Evolutionary conservation across 139 green algal species (phyloP).

Genomic region (Ostreobium quekettii): DNA sequence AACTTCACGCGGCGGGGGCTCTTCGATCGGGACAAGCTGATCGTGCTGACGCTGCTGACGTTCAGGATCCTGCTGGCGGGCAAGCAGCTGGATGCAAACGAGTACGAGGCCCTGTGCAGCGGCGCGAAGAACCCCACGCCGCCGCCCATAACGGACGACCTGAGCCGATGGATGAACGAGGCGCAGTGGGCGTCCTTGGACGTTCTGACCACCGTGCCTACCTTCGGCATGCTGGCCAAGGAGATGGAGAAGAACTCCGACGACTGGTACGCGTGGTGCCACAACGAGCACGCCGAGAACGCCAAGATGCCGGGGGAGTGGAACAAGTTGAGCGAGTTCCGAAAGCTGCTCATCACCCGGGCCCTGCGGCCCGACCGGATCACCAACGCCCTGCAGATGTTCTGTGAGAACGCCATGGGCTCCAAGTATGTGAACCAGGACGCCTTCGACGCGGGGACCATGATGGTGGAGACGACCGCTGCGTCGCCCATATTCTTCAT

Average conservation of each 20-base stretch:
- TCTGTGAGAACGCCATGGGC: slow-evolving; percentile 51
- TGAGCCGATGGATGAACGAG: slow-evolving; percentile 69
- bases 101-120: slow-evolving; percentile 70
- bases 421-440: slow-evolving; percentile 55
- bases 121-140: slow-evolving; percentile 41
- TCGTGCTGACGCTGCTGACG: slow-evolving; percentile 69
- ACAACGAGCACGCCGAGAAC: slow-evolving; percentile 53
- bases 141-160: slow-evolving; percentile 69
- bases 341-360: slow-evolving; percentile 60
- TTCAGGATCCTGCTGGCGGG: slow-evolving; percentile 49
- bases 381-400: slow-evolving; percentile 63
- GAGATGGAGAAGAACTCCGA: slow-evolving; percentile 79
- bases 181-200: slow-evolving; percentile 67
- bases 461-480: slow-evolving; percentile 57
- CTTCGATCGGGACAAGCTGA: slow-evolving; percentile 82
- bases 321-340: slow-evolving; percentile 58
- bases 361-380: slow-evolving; percentile 70
- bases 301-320: slow-evolving; percentile 67
- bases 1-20: slow-evolving; percentile 77
- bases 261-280: slow-evolving; percentile 68
- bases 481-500: slow-evolving; percentile 78
- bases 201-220: slow-evolving; percentile 47
- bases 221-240: slow-evolving; percentile 54
- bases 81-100: slow-evolving; percentile 46
- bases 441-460: slow-evolving; percentile 50